phyloP scores from a whole-genome alignment of 2,329 filamentous ascomycete species.

The Parasarocladium wereldwijsianum region DNA sequence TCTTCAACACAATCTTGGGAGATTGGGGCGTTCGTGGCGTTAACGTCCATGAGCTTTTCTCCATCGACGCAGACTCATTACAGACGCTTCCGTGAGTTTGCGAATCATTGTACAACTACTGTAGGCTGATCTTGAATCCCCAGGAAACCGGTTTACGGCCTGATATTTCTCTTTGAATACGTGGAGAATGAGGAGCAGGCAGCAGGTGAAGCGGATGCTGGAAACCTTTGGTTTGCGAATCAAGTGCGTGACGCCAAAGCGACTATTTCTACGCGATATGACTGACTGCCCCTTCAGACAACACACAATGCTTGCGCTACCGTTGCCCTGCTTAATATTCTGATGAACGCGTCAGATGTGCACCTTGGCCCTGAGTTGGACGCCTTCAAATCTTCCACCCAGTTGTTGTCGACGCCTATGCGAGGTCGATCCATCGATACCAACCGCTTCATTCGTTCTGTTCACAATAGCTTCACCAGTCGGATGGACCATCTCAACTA shows the following conservation, averaged over 20 bases:
- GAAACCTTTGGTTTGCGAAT: conserved; percentile 83
- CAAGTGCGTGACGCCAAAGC: conserved; percentile 38
- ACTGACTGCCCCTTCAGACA: conserved; percentile 35
- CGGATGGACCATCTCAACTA: conserved; percentile 63
- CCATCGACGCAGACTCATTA: conserved; percentile 52
- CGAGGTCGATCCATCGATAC: conserved; percentile 63
- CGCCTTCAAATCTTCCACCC: conserved; percentile 60
- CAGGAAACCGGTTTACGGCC: conserved; percentile 2
- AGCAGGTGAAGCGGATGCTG: conserved; percentile 21
- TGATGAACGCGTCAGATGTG: conserved; percentile 64
- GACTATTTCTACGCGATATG: neutral
- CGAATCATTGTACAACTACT: neutral
- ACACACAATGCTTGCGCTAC: conserved; percentile 78
- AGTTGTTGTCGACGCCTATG: conserved; percentile 50
- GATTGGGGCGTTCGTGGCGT: conserved; percentile 63
- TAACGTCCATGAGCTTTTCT: conserved; percentile 62
- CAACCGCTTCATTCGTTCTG: conserved; percentile 61
- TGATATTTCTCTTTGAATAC: conserved; percentile 4
- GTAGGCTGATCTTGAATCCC: neutral
- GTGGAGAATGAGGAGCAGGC: conserved; percentile 1
- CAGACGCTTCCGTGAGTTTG: conserved; percentile 44
- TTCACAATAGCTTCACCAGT: conserved; percentile 78
- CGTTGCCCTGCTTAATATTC: conserved; percentile 82
- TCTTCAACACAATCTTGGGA: conserved; percentile 74
- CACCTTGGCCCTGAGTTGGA: conserved; percentile 56